Conservation (phyloP, 345 rosid species). For the Syzygium grande region DNA sequence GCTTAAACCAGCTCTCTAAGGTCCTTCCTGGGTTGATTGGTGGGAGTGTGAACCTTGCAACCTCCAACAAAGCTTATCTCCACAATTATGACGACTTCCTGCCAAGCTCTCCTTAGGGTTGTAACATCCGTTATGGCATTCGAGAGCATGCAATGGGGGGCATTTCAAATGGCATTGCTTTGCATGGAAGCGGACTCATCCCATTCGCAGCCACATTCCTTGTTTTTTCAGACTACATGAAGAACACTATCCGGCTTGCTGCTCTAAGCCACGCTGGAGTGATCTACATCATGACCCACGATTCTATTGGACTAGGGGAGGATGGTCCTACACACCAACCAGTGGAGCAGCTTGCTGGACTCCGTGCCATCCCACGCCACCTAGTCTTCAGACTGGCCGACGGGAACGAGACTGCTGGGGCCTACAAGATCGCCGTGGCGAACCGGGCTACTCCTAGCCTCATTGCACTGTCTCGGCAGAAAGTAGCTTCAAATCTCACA, state of each 20-base stretch:
- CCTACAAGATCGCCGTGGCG: conserved; percentile 12
- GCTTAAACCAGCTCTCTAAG: conserved; percentile 18
- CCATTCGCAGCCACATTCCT: conserved; percentile 29
- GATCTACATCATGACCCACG: conserved; percentile 26
- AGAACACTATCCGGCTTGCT: conserved; percentile 17
- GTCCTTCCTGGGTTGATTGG: conserved; percentile 30
- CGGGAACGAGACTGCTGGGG: conserved; percentile 31
- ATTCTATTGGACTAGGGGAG: conserved; percentile 33
- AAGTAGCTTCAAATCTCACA: conserved; percentile 10
- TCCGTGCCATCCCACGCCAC: conserved; percentile 20
- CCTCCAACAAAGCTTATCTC: conserved; percentile 20
- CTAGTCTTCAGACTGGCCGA: conserved; percentile 29
- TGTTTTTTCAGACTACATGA: conserved; percentile 30
- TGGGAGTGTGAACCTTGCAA: conserved; percentile 33
- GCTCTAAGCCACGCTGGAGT: conserved; percentile 29
- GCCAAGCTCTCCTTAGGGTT: conserved; percentile 5
- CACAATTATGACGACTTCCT: conserved; percentile 10
- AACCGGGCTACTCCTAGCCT: conserved; percentile 15
- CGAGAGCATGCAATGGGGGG: conserved; percentile 34
- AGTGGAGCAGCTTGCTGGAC: conserved; percentile 26
- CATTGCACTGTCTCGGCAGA: conserved; percentile 22
- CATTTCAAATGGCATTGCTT: conserved; percentile 32
- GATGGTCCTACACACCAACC: conserved; percentile 40
- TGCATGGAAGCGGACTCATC: conserved; percentile 13
- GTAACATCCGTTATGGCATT: conserved; percentile 21